Evolutionary conservation across 352 stramenopile genomes (phyloP), one percentile per base, ranked within the genome.

Genomic region (Pythium utonaiense): DNA sequence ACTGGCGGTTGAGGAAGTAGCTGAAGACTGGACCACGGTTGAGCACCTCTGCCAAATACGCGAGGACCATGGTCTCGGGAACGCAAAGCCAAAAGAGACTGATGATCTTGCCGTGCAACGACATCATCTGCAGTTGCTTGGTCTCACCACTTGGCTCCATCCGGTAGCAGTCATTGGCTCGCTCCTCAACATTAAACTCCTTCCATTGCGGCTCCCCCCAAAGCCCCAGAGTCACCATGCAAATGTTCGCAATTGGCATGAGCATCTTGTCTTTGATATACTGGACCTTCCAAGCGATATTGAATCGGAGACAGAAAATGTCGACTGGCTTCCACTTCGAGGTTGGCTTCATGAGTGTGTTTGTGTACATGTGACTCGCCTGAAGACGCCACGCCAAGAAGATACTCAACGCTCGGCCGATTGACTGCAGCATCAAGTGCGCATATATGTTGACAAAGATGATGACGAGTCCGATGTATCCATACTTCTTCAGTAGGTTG

Each of bases 91-190:
- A 88, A 47, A 88, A 78, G 1, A 88, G 59, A 63, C 73, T 83
- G 25, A 76, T 64, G 55, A 88, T 80, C 54, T 88, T 88, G 30
- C 78, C 78, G 19, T 88, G 78, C 30, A 88, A 41, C 2, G 78
- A 60, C 78, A 88, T 88, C 75, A 88, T 83, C 57, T 88, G 75
- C n/a, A 88, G 55, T 60, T 88, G 78, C 65, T 83, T 85, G 60
- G 76, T 67, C 34, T 85, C 78, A 0, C 57, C 71, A 34, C 73
- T 82, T 10, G 75, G 78, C 27, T 88, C 78, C 75, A 83, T 82
- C 10, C 70, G 52, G 48, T 79, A 88, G 27, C 75, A 82, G 21
- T 72, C 69, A 33, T 88, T 82, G 2, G 75, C 78, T 5, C 78
- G 73, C 31, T 85, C 73, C 60, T 88, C 69, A 17, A 88, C 67